Base-by-base conservation (phyloP, 495 filamentous ascomycete genomes). In the Aspergillus baeticus region DNA sequence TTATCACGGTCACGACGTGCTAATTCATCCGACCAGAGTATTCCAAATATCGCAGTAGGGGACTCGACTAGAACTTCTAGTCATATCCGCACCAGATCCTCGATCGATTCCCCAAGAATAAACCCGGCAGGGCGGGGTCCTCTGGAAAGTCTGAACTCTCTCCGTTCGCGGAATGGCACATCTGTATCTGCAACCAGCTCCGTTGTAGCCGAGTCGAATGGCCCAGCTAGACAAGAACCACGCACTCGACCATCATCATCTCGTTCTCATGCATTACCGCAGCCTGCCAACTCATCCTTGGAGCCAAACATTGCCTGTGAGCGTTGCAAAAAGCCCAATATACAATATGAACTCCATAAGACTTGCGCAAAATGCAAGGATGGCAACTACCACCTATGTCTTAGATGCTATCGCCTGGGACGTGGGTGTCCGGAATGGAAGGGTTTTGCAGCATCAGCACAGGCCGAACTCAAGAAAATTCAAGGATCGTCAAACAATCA, bases 331-430 rank as follows among this genome's bases (percentile, higher is more conserved):
- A 84, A 77, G 55, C 29, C 69, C 3, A 77, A 88, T 52, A 90
- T 96, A 54, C 84, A 94, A 65, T 91, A 96, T 61, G 82, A 87
- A 2, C 73, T 95, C 0, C 90, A 96, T 67, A 91, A 88, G 69
- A 84, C 85, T 66, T 96, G 92, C 70, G 61, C 71, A 6, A 70
- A 74, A 39, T 96, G 92, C 69, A 76, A 79, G 36, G 65, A 77
- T n/a, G 90, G 89, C 2, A 70, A 79, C 21, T 93, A 82, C 74
- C 85, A 91, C 65, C 75, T 96, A 17, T 96, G 92, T 62, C 70
- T 88, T 2, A 78, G 77, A 57, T 96, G 92, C 72, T 96, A 90
- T 69, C 85, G 89, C 31, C 47, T 66, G 23, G 82, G 84, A n/a
- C 78, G 77, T 63, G 90, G 91, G 20, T 96, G 91, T 69, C 75